Percentiles rank a stretch among this genome's conserved stretches.
These are phyloP conservation scores for Sclerotinia minor DNA, from an alignment of 2,329 filamentous ascomycete species.

Conservation along the genomic window DNA sequence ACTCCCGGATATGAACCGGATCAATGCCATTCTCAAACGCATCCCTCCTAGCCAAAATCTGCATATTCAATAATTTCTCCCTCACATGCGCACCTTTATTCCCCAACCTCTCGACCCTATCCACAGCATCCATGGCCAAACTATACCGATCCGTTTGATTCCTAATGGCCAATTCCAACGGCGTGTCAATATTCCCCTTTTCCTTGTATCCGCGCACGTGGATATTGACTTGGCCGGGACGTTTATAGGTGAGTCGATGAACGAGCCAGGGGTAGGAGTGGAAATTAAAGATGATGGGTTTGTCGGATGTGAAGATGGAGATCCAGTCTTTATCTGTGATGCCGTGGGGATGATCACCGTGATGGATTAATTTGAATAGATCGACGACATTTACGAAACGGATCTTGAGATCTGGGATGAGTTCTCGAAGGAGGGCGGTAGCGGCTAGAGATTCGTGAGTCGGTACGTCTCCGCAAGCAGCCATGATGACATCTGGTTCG, in stretches of 20 bases:
- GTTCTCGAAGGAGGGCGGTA: slow-evolving; percentile 68
- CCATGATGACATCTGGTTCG: slow-evolving; percentile 76
- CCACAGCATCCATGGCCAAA: slow-evolving; percentile 74
- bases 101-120: slow-evolving; percentile 59
- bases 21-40: slow-evolving; percentile 72
- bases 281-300: slow-evolving; percentile 80
- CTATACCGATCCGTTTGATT: slow-evolving; percentile 78
- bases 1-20: slow-evolving; percentile 45
- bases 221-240: slow-evolving; percentile 65
- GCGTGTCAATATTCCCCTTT: slow-evolving; percentile 83
- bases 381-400: slow-evolving; percentile 80
- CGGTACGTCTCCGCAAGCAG: slow-evolving; percentile 71
- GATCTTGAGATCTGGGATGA: slow-evolving; percentile 72
- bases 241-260: slow-evolving; percentile 74
- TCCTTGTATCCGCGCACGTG: slow-evolving; percentile 79
- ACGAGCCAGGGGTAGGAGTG: slow-evolving; percentile 81
- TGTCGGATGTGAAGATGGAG: slow-evolving; percentile 69
- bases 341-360: slow-evolving; percentile 71
- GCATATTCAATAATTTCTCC: slow-evolving; percentile 63
- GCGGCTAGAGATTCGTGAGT: slow-evolving; percentile 75
- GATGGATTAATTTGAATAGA: slow-evolving; percentile 75
- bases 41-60: slow-evolving; percentile 62
- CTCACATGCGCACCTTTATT: slow-evolving; percentile 64
- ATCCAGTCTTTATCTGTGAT: slow-evolving; percentile 65
- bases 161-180: slow-evolving; percentile 73